These are phyloP conservation scores for Chrysanthemum makinoi DNA, from an alignment of 129 eudicot species.

Conservation along the genomic window DNA sequence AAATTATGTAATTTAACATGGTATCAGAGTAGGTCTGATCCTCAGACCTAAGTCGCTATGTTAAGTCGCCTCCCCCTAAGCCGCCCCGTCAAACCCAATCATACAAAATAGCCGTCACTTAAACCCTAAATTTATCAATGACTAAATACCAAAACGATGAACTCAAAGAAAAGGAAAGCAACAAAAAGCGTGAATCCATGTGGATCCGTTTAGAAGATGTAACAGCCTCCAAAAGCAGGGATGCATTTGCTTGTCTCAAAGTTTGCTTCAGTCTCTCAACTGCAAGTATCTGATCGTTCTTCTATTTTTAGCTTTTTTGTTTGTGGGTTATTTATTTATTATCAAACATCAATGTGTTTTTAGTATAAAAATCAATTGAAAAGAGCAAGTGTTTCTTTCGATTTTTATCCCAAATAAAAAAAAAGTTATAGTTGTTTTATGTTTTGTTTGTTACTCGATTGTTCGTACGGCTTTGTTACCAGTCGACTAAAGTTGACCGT, in stretches of 20 bases:
- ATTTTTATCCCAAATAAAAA: conserved; percentile 7
- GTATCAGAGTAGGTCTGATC: too few relatives aligned
- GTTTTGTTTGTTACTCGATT: too few relatives aligned
- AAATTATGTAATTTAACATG: too few relatives aligned
- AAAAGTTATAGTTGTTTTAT: too few relatives aligned
- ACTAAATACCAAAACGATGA: conserved; percentile 51
- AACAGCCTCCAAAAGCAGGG: conserved; percentile 40
- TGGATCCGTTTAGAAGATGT: conserved; percentile 52
- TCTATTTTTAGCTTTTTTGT: conserved; percentile 18
- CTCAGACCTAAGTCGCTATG: too few relatives aligned
- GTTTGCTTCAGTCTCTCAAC: conserved; percentile 24
- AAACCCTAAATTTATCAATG: background rate
- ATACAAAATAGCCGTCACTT: too few relatives aligned
- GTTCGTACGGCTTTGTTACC: too few relatives aligned
- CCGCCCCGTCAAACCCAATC: too few relatives aligned
- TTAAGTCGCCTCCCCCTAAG: too few relatives aligned
- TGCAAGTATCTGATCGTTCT: conserved; percentile 33
- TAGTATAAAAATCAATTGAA: conserved; percentile 46
- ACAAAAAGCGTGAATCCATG: conserved; percentile 43
- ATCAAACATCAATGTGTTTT: conserved; percentile 40
- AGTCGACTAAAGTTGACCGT: too few relatives aligned
- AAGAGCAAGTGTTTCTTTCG: conserved; percentile 40
- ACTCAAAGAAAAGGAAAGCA: conserved; percentile 43
- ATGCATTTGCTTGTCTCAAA: conserved; percentile 34
- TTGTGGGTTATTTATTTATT: conserved; percentile 26